Evolutionary conservation across 1,139 yeast species (phyloP).

Genomic region (Taphrina deformans): DNA sequence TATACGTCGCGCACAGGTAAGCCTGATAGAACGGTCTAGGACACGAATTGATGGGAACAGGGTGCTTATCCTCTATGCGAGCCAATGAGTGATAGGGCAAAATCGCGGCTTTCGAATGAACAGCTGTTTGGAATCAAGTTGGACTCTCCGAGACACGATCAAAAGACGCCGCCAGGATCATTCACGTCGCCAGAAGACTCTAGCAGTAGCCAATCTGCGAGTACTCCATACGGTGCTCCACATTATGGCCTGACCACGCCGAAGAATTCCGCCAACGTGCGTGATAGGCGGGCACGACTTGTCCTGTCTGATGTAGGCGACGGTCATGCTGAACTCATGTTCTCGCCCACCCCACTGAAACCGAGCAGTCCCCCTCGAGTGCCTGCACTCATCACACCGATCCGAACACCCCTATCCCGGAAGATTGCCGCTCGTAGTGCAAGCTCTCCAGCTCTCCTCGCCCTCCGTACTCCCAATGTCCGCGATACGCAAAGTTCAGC

Average conservation of each 20-base stretch:
- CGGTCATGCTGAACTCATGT: constrained; percentile 27
- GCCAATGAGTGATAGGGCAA: constrained; percentile 7
- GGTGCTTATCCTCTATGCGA: constrained; percentile 20
- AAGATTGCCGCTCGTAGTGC: constrained; percentile 24
- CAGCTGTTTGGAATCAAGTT: constrained; percentile 17
- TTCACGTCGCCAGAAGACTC: constrained; percentile 20
- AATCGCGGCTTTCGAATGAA: constrained; percentile 9
- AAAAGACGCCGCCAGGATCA: constrained; percentile 11
- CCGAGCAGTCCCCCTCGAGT: constrained; percentile 23
- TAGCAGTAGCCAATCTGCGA: constrained; percentile 5
- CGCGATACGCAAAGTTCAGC: not conserved
- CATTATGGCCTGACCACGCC: constrained; percentile 6
- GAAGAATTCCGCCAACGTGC: not conserved
- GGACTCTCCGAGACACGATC: constrained; percentile 1
- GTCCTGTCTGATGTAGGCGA: constrained; percentile 23
- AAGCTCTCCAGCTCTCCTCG: constrained; percentile 20
- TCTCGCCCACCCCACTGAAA: constrained; percentile 20
- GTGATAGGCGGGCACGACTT: constrained; percentile 10
- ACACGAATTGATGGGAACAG: too few relatives aligned
- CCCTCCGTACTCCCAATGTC: not conserved
- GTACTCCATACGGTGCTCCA: not conserved
- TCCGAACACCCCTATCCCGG: constrained; percentile 17
- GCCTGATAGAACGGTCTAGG: too few relatives aligned
- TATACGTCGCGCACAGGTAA: constrained; percentile 48
- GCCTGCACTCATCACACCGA: constrained; percentile 21